These are phyloP conservation scores for Pythium guiyangense DNA, from an alignment of 352 stramenopile genomes.

Conservation along the genomic window DNA sequence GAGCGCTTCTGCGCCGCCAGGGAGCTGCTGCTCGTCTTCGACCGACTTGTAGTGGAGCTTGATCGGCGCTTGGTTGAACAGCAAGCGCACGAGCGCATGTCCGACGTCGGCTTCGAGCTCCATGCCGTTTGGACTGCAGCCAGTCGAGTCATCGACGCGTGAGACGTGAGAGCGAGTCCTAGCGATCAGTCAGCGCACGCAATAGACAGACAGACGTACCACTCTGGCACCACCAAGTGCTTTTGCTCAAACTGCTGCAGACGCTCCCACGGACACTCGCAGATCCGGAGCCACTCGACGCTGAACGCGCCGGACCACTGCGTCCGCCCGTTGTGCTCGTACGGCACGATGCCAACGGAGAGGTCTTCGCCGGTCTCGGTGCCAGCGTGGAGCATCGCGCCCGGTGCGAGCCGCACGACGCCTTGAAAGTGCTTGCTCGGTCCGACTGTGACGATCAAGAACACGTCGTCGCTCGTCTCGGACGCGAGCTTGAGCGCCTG, in stretches of 20 bases:
- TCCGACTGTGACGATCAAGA: slow-evolving; percentile 69
- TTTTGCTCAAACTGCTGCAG: slow-evolving; percentile 73
- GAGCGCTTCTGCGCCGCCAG: slow-evolving; percentile 69
- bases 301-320: slow-evolving; percentile 62
- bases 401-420: slow-evolving; percentile 42
- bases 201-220: slow-evolving; percentile 25
- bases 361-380: slow-evolving; percentile 48
- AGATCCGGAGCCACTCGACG: slow-evolving; percentile 85
- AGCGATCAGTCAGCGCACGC: not conserved
- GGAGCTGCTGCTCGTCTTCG: slow-evolving; percentile 74
- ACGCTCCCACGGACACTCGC: slow-evolving; percentile 83
- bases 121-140: slow-evolving; percentile 53
- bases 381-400: slow-evolving; percentile 31
- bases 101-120: slow-evolving; percentile 64
- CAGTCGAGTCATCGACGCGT: slow-evolving; percentile 1
- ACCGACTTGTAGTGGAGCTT: slow-evolving; percentile 79
- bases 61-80: slow-evolving; percentile 83
- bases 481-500: slow-evolving; percentile 67
- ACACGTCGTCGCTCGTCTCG: slow-evolving; percentile 75
- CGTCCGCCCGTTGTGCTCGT: slow-evolving; percentile 39
- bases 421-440: slow-evolving; percentile 81
- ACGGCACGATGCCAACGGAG: slow-evolving; percentile 41
- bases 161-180: not conserved
- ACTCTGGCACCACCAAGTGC: slow-evolving; percentile 45
- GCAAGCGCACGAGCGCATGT: slow-evolving; percentile 62